Evolutionary conservation across 1,139 yeast species (phyloP).

Genomic region (Taphrina flavorubra): DNA sequence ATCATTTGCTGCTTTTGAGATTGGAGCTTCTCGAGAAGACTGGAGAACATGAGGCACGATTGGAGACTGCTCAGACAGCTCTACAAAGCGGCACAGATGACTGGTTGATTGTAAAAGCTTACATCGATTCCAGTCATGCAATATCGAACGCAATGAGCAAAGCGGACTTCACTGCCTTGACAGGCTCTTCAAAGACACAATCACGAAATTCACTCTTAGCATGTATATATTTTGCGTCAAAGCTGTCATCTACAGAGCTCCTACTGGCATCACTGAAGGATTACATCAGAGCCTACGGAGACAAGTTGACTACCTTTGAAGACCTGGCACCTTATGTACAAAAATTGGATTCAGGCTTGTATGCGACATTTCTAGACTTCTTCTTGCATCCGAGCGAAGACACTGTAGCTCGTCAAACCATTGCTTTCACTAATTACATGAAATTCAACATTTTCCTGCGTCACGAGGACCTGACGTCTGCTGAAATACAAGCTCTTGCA

Average conservation of each 20-base stretch:
- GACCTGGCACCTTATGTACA: conserved; percentile 59
- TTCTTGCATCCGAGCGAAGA: neutral
- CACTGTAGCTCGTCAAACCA: neutral
- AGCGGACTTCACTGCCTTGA: neutral
- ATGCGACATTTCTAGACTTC: conserved; percentile 34
- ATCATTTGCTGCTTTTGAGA: conserved; percentile 28
- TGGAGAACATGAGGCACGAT: conserved; percentile 15
- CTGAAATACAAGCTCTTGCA: neutral
- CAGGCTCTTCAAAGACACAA: neutral
- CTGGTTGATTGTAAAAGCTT: conserved; percentile 40
- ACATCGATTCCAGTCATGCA: neutral
- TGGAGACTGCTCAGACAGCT: conserved; percentile 13
- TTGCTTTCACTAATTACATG: neutral
- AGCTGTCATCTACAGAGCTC: neutral
- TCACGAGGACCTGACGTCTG: neutral
- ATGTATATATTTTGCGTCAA: neutral
- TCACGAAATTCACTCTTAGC: conserved; percentile 14
- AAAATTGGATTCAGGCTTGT: conserved; percentile 41
- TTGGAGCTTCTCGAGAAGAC: conserved; percentile 36
- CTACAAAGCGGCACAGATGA: conserved; percentile 37
- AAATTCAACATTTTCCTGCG: conserved; percentile 4
- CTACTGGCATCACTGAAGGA: conserved; percentile 49
- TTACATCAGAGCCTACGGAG: conserved; percentile 58
- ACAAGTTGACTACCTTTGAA: conserved; percentile 65
- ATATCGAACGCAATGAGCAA: neutral